Base-by-base conservation (phyloP, 176 grass and related monocot species). In the Thinopyrum elongatum region DNA sequence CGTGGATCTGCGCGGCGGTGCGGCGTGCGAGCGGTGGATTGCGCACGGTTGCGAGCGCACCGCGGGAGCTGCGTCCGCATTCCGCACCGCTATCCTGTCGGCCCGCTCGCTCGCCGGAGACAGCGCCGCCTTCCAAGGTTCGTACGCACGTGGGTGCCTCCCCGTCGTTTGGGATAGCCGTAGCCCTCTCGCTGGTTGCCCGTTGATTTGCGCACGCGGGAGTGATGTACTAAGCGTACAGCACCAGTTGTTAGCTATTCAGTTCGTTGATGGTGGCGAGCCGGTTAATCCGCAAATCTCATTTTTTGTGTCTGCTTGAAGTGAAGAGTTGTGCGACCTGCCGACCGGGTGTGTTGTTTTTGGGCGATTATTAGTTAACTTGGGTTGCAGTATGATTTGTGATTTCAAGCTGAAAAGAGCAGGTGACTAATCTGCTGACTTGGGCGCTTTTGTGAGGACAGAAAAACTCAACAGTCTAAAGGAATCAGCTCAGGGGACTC, bases 41-140 rank as follows among this genome's bases (percentile, higher is more conserved):
- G 22, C 33, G n/a, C 12, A 38, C 12, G 69, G 38, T 39, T 35
- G 34, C 36, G 1, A 41, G 38, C 38, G 39, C 39, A 11, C 38
- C 41, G 41, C 41, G 41, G 58, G 82, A 17, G 62, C 86, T 23
- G 53, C 86, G 35, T 61, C 63, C 64, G 86, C 89, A 44, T 92
- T 98, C 87, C 62, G 64, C 77, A 85, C 55, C 19, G 88, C 82
- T 51, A 51, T 98, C 79, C 79, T 67, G 87, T 90, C 87, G 5
- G 84, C 92, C 61, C 91, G 89, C 85, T 83, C 80, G 70, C 65
- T 90, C 62, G 82, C 95, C 21, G 38, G 81, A 15, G 46, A 78
- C 60, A 86, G 68, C 71, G 80, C 90, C 76, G 53, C 76, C 36
- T 79, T 83, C 72, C 84, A 86, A 89, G 95, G 93, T 88, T 33